A percentile compares a stretch with the other conserved stretches of the same genome.
These are phyloP conservation scores for Sordariomycetes sp. DNA, from an alignment of 2,329 filamentous ascomycete genomes.

Conservation along the genomic window DNA sequence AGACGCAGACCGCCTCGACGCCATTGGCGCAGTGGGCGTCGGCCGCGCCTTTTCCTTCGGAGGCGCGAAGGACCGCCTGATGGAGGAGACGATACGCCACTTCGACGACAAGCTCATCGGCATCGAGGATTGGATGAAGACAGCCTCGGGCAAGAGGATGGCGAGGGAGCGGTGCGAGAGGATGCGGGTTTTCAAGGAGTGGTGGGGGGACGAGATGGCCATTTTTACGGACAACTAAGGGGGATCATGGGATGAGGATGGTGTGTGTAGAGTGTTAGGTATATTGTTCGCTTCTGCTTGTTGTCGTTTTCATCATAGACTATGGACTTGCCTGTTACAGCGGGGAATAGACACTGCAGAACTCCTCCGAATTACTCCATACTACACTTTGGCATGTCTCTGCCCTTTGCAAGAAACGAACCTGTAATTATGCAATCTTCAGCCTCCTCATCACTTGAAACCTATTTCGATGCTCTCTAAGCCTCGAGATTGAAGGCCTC, in stretches of 20 bases:
- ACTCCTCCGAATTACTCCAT: not conserved
- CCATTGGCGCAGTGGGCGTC: constrained; percentile 76
- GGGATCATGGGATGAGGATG: not conserved
- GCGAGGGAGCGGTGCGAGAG: constrained; percentile 39
- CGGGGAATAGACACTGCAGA: not conserved
- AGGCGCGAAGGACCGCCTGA: constrained; percentile 44
- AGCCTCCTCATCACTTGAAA: not conserved
- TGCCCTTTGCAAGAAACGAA: not conserved
- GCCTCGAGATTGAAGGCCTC: constrained; percentile 49
- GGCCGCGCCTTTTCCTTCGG: constrained; percentile 53
- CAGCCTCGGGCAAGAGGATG: constrained; percentile 36
- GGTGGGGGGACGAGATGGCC: constrained; percentile 39
- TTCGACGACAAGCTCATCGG: constrained; percentile 63
- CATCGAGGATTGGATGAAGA: constrained; percentile 54
- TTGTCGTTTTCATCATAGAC: not conserved
- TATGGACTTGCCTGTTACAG: not conserved
- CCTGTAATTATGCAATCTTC: not conserved
- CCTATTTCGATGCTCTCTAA: not conserved
- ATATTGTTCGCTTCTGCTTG: not conserved
- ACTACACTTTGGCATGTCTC: not conserved
- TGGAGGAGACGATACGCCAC: constrained; percentile 58
- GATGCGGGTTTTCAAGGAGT: constrained; percentile 36
- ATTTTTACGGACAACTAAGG: not conserved
- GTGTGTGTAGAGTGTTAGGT: not conserved
- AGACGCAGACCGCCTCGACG: constrained; percentile 86